A percentile compares a stretch with the other conserved stretches of the same genome.
Conservation (phyloP, 495 filamentous ascomycete genomes). For the Talaromyces borbonicus region DNA sequence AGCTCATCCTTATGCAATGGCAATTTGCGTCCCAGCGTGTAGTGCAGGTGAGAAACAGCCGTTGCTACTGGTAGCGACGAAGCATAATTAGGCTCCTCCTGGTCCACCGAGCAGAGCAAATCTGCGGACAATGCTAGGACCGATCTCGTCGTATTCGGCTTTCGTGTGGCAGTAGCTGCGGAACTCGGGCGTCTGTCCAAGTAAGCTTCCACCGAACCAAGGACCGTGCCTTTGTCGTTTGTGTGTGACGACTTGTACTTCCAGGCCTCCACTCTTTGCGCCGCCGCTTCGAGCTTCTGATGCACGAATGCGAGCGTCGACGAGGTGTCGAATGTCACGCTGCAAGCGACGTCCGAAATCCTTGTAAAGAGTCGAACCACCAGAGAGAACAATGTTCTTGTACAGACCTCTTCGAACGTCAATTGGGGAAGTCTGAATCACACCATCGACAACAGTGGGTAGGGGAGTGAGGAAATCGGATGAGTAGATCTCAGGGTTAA, state of each 20-base stretch:
- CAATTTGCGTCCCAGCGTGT: background rate
- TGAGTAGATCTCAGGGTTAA: conserved; percentile 98
- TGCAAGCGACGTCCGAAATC: conserved; percentile 94
- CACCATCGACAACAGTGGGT: conserved; percentile 85
- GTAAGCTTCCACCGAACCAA: conserved; percentile 93
- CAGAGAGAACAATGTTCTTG: conserved; percentile 98
- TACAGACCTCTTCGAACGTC: conserved; percentile 94
- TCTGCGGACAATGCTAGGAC: conserved; percentile 87
- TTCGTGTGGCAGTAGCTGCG: conserved; percentile 98
- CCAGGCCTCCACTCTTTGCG: conserved; percentile 69
- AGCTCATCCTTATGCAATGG: no score
- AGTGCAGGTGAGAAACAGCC: background rate
- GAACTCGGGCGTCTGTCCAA: conserved; percentile 98
- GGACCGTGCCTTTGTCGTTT: conserved; percentile 93
- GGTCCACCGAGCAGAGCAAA: conserved; percentile 93
- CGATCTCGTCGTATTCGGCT: conserved; percentile 89
- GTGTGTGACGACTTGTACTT: conserved; percentile 94
- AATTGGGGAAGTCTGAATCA: conserved; percentile 95
- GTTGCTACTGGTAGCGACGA: background rate
- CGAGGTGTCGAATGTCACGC: conserved; percentile 89
- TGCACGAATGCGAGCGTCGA: conserved; percentile 81
- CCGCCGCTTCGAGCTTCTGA: conserved; percentile 87
- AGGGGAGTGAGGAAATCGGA: conserved; percentile 96
- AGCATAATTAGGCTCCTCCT: conserved; percentile 43
- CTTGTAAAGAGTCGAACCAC: conserved; percentile 93